Base-by-base conservation (phyloP, 306 rosid genomes). In the Cucurbita maxima region DNA sequence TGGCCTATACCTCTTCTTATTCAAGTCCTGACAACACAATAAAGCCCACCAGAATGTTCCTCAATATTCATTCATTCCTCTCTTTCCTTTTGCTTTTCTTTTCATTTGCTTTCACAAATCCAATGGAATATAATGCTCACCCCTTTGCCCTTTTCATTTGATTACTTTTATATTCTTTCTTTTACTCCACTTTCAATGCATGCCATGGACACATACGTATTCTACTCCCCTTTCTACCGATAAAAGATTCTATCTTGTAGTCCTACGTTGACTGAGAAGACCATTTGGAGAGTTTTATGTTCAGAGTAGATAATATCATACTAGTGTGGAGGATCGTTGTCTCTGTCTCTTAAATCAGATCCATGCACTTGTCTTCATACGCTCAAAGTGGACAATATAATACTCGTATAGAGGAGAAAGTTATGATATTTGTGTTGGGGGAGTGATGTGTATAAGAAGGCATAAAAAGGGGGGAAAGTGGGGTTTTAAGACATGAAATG, bases 71-170 rank as follows among this genome's bases (percentile, higher is more conserved):
- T 22, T 50, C 12, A 43, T 19, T 30, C 41, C 54, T 19, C 56
- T 68, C 37, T 68, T 12, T 68, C 40, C 25, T 50, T 50, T 34
- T 4, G 48, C 2, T 14, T 50, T 34, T 3, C 37, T 30, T 30
- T 61, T 37, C 16, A 13, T 37, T 47, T 67, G 59, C 74, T 70
- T 70, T 70, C 57, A 68, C 73, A 68, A 68, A 45, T 70, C 58
- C 45, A 50, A 30, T 50, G 58, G 74, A 70, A 70, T 70, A 50
- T 70, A 50, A 50, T 48, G 18, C 18, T 5, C 4, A 22, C 5
- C 13, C 57, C 44, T 67, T 22, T 69, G 25, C 57, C 57, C 7
- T 45, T 68, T 68, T 30, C 3, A 30, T 30, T 30, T 30, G 2
- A 30, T 30, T 30, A 30, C 34, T 40, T 58, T 64, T 62, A 18